A percentile compares a stretch with the other conserved stretches of the same genome.
phyloP scores from a whole-genome alignment of 1,284 basidiomycete genomes.

The Ustilago loliicola region DNA sequence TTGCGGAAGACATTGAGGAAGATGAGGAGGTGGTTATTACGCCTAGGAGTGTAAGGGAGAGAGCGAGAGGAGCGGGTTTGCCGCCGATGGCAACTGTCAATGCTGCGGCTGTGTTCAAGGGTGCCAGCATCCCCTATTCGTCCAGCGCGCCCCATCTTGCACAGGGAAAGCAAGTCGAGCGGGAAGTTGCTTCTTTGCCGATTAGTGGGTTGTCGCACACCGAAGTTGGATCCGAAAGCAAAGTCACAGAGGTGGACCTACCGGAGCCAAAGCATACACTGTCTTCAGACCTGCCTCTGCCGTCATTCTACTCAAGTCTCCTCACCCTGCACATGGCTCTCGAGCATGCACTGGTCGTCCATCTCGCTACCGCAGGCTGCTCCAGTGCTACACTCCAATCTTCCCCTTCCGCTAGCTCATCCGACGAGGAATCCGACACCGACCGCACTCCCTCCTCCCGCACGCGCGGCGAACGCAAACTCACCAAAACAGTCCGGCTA shows the following conservation, averaged over 20 bases:
- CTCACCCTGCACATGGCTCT: slow-evolving; percentile 59
- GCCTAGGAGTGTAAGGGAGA: slow-evolving; percentile 44
- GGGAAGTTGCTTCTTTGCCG: not conserved
- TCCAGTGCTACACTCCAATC: slow-evolving; percentile 47
- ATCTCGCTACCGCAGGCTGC: slow-evolving; percentile 63
- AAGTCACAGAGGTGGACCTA: slow-evolving; percentile 3
- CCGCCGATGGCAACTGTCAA: slow-evolving; percentile 45
- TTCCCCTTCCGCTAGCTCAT: slow-evolving; percentile 11
- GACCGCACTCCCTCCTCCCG: slow-evolving; percentile 1
- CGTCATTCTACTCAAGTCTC: slow-evolving; percentile 52
- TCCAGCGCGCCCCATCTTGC: slow-evolving; percentile 17
- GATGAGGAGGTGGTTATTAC: slow-evolving; percentile 50
- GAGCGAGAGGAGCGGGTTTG: slow-evolving; percentile 28
- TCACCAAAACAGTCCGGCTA: slow-evolving; percentile 46
- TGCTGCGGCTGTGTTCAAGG: slow-evolving; percentile 44
- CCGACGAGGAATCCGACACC: slow-evolving; percentile 16
- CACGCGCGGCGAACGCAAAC: slow-evolving; percentile 8
- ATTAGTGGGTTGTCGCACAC: slow-evolving; percentile 5
- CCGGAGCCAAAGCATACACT: slow-evolving; percentile 30
- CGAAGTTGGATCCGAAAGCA: slow-evolving; percentile 11
- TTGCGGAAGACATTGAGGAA: slow-evolving; percentile 21
- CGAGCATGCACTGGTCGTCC: slow-evolving; percentile 65
- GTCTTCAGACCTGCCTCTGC: slow-evolving; percentile 49
- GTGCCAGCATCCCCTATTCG: slow-evolving; percentile 18
- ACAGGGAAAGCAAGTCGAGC: not conserved